phyloP scores from a whole-genome alignment of 2,329 filamentous ascomycete genomes.

The Sclerotinia nivalis region DNA sequence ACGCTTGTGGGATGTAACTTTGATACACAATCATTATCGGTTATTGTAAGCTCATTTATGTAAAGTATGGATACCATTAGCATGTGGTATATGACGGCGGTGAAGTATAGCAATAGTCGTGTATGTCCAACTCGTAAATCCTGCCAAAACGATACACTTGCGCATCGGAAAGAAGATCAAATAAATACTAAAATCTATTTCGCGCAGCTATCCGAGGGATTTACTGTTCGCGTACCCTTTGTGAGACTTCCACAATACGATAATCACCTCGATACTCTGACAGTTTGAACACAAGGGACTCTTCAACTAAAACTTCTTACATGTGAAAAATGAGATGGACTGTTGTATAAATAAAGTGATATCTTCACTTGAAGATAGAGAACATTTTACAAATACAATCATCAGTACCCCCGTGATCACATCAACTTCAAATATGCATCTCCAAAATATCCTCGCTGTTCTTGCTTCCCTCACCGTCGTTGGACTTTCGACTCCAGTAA shows the following conservation, averaged over 20 bases:
- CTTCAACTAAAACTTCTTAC: neutral
- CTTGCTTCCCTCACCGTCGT: neutral
- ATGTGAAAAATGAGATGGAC: neutral
- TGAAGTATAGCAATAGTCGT: neutral
- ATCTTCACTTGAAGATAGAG: neutral
- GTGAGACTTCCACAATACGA: neutral
- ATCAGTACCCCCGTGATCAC: rapidly evolving
- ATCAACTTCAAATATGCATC: neutral
- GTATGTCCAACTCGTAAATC: neutral
- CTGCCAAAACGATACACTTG: neutral
- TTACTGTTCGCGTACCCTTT: neutral
- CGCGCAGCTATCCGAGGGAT: neutral
- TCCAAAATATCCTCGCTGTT: neutral
- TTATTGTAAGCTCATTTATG: neutral
- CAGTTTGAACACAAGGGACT: neutral
- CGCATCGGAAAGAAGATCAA: neutral
- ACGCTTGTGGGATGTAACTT: neutral
- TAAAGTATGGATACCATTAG: neutral
- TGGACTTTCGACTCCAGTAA: neutral
- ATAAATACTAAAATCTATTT: neutral
- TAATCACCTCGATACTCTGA: neutral
- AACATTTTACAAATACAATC: rapidly evolving
- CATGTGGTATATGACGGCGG: neutral
- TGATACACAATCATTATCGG: neutral
- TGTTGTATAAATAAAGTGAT: neutral